phyloP scores from a whole-genome alignment of 108 stramenopile genomes.

The Licmophora abbreviata region DNA sequence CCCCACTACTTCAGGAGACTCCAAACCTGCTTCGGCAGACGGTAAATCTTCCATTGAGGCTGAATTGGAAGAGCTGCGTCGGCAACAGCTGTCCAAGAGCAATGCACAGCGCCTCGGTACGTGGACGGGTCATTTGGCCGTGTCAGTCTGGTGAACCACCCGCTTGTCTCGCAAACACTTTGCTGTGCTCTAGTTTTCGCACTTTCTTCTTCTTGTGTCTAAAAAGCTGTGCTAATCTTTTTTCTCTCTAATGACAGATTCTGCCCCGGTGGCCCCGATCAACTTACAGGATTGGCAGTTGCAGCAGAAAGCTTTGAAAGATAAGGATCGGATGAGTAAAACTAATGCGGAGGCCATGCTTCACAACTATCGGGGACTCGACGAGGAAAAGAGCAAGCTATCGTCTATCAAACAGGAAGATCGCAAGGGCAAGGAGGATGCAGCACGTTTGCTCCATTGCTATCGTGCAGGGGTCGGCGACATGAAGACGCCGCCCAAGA shows the following conservation, averaged over 20 bases:
- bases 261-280: no score
- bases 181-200: no score
- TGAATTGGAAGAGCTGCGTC: conserved; percentile 3
- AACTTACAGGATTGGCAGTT: conserved; percentile 2
- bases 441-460: not conserved
- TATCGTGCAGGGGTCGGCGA: conserved; percentile 1
- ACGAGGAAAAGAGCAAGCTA: conserved; percentile 1
- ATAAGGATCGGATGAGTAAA: not conserved
- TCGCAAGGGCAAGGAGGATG: not conserved
- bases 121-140: no score
- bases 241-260: no score
- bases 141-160: no score
- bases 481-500: no score
- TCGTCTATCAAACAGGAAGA: conserved; percentile 1
- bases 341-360: not conserved
- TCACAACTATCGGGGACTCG: not conserved
- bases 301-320: conserved; percentile 1
- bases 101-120: conserved; percentile 1
- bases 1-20: no score
- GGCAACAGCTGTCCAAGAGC: not conserved
- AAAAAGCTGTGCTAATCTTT: no score
- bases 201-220: no score
- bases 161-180: no score
- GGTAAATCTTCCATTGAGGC: no score
- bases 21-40: no score